Conservation (phyloP, 1,284 basidiomycete genomes). For the Sanguinoderma infundibulare region DNA sequence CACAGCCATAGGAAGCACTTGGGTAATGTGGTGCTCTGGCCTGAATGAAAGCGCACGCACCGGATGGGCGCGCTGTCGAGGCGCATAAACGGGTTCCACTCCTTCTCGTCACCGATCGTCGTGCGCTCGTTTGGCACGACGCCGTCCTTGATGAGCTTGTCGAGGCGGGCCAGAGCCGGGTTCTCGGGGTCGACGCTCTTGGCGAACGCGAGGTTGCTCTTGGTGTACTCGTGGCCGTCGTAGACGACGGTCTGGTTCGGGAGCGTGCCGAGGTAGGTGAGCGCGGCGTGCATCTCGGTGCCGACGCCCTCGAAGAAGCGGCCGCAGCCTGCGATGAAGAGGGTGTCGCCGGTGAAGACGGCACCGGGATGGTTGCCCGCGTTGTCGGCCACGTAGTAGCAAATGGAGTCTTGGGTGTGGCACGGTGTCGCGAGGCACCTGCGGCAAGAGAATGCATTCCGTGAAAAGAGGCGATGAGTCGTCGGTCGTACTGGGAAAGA, state of each 20-base stretch:
- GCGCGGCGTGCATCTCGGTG: constrained; percentile 82
- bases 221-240: constrained; percentile 94
- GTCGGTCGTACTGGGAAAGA: background rate
- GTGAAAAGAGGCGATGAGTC: background rate
- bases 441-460: too few species aligned
- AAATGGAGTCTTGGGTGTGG: constrained; percentile 97
- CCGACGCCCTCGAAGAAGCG: constrained; percentile 95
- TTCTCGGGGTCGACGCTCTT: constrained; percentile 70
- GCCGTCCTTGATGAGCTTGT: constrained; percentile 54
- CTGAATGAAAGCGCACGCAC: constrained; percentile 43
- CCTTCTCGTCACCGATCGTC: constrained; percentile 85
- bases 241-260: constrained; percentile 86
- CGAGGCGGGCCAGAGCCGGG: constrained; percentile 58
- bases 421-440: constrained; percentile 92
- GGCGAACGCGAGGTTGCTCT: constrained; percentile 67
- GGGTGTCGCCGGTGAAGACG: constrained; percentile 96
- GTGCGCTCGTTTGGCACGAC: constrained; percentile 75
- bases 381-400: constrained; percentile 78
- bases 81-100: constrained; percentile 88
- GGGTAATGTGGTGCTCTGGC: background rate
- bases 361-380: constrained; percentile 60
- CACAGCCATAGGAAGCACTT: background rate
- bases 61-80: constrained; percentile 58
- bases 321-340: constrained; percentile 95
- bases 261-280: constrained; percentile 77